Evolutionary conservation across 78 protist genomes (phyloP).

Genomic region (Chrysochromulina parva): DNA sequence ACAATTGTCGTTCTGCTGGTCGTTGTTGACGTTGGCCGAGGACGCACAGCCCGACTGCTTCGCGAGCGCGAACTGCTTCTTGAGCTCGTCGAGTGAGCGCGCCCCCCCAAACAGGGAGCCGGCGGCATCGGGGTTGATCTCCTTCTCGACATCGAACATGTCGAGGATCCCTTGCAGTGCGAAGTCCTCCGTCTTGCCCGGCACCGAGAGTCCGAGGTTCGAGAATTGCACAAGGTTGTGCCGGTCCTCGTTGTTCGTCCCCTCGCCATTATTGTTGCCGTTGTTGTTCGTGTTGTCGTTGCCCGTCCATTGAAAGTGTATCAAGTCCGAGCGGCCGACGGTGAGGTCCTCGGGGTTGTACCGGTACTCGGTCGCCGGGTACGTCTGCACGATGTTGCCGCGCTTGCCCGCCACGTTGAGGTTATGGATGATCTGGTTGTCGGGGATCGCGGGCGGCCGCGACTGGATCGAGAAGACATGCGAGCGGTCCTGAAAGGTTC

Average conservation of each 20-base stretch:
- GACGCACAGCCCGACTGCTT: background rate
- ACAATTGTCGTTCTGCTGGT: conserved; percentile 69
- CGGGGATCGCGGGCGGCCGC: conserved; percentile 55
- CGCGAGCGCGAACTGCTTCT: background rate
- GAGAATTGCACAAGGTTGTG: conserved; percentile 74
- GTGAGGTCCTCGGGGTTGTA: conserved; percentile 63
- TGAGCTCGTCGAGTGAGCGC: background rate
- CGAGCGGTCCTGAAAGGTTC: conserved; percentile 93
- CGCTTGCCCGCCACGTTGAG: conserved; percentile 84
- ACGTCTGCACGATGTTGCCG: conserved; percentile 88
- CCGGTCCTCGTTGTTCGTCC: conserved; percentile 68
- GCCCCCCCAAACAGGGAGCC: background rate
- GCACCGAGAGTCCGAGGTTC: background rate
- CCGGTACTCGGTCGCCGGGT: conserved; percentile 86
- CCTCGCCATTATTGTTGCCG: conserved; percentile 48
- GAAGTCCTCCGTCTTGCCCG: background rate
- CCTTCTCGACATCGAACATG: conserved; percentile 12
- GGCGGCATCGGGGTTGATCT: background rate
- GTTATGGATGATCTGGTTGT: conserved; percentile 66
- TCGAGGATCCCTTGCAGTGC: no score
- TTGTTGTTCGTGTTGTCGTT: conserved; percentile 70
- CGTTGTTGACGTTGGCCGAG: conserved; percentile 25
- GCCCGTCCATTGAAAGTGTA: conserved; percentile 89
- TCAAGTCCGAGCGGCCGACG: conserved; percentile 61
- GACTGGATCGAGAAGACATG: conserved; percentile 56